Evolutionary conservation across 2,329 filamentous ascomycete genomes (phyloP), one percentile per base, ranked within the genome.

Genomic region (Cladosporium oxysporum): DNA sequence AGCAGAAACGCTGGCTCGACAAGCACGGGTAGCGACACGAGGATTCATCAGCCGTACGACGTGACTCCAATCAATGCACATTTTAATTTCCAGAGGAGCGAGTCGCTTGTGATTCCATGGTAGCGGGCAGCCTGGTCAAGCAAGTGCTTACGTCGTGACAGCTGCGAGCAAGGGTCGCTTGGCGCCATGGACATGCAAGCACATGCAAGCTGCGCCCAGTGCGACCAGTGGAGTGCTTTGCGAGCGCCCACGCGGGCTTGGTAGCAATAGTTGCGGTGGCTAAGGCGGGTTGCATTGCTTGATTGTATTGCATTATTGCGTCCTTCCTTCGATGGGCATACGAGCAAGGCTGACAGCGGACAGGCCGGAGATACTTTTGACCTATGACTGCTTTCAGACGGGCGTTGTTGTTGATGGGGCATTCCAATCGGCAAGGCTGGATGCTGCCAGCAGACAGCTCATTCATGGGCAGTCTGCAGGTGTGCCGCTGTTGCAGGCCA

Each of bases 111-210:
- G 47, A 53, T 63, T 41, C 60, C 49, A 37, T 33, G 60, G 49
- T 31, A 44, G 31, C 49, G 49, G 31, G 10, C 18, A 33, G 52
- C 52, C 28, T 55, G 55, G 41, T 18, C n/a, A 18, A 44, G 41
- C 26, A 53, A 63, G 61, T 63, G 61, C 61, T 63, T 52, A 63
- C 61, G 28, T n/a, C 12, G 61, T 63, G 61, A 63, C 61, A 63
- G 61, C 33, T 63, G 50, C 61, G 55, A 35, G 33, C 55, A 28
- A 18, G 52, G 55, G 55, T 58, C 33, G 28, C 59, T 62, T 50
- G 59, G 59, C 59, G 59, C 58, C 28, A 61, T 35, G 58, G 58
- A 50, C 41, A 61, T 62, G 59, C 47, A 62, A 63, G 61, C 61
- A 63, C 50, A 60, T 60, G 58, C 58, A 60, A 60, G 58, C 58